Percentiles rank a stretch among this genome's conserved stretches.
phyloP scores from a whole-genome alignment of 345 rosid species.

The sweet orange (Citrus sinensis) region DVS_A1.0 CM039166.1:20985001-20985500 shows the following conservation, averaged over 20 bases:
- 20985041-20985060: not conserved
- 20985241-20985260: no score
- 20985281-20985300: no score
- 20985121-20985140: not conserved
- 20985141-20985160: rapidly evolving
- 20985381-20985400: not conserved
- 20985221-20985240: no score
- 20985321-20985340: no score
- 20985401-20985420: not conserved
- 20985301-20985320: no score
- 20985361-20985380: not conserved
- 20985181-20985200: no score
- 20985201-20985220: no score
- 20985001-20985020: not conserved
- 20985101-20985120: not conserved
- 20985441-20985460: no score
- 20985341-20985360: no score
- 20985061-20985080: not conserved
- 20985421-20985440: not conserved
- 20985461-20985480: not conserved
- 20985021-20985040: not conserved
- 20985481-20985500: not conserved
- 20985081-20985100: not conserved
- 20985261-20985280: no score
- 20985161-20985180: no score